phyloP scores from a whole-genome alignment of 1,139 yeast genomes.

The Nakaseomyces glabratus region DNA sequence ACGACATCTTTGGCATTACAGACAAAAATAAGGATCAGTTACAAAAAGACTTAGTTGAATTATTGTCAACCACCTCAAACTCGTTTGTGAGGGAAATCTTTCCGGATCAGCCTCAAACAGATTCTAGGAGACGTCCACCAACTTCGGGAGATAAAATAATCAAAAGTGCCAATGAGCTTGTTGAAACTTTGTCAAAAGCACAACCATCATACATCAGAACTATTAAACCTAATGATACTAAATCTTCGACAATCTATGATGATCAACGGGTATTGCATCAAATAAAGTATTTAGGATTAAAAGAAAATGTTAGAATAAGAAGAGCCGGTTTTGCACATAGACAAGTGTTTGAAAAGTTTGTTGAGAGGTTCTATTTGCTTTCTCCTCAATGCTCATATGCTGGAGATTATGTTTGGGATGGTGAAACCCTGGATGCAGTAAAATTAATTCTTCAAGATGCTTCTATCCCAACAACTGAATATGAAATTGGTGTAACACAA shows the following conservation, averaged over 20 bases:
- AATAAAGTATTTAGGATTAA: constrained; percentile 89
- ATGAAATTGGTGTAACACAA: constrained; percentile 88
- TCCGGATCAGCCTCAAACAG: constrained; percentile 69
- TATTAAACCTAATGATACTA: constrained; percentile 92
- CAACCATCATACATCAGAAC: constrained; percentile 97
- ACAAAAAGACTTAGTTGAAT: constrained; percentile 76
- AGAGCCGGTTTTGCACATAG: constrained; percentile 99
- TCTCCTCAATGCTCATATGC: constrained; percentile 93
- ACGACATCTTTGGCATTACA: constrained; percentile 84
- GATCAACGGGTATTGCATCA: constrained; percentile 88
- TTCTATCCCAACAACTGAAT: constrained; percentile 71
- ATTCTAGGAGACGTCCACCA: constrained; percentile 78
- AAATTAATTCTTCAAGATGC: constrained; percentile 70
- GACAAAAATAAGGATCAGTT: constrained; percentile 95
- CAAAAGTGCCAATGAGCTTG: constrained; percentile 80
- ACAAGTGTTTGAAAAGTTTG: constrained; percentile 93
- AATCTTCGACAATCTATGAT: constrained; percentile 85
- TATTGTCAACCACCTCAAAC: constrained; percentile 65
- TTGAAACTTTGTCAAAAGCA: constrained; percentile 79
- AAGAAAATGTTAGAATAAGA: constrained; percentile 93
- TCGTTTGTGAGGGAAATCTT: constrained; percentile 58
- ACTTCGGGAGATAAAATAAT: constrained; percentile 97
- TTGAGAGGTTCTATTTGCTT: constrained; percentile 85
- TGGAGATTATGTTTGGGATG: constrained; percentile 94
- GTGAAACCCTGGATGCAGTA: constrained; percentile 78